phyloP scores from a whole-genome alignment of 2,329 filamentous ascomycete species.

The Blastomyces emzantsi region DNA sequence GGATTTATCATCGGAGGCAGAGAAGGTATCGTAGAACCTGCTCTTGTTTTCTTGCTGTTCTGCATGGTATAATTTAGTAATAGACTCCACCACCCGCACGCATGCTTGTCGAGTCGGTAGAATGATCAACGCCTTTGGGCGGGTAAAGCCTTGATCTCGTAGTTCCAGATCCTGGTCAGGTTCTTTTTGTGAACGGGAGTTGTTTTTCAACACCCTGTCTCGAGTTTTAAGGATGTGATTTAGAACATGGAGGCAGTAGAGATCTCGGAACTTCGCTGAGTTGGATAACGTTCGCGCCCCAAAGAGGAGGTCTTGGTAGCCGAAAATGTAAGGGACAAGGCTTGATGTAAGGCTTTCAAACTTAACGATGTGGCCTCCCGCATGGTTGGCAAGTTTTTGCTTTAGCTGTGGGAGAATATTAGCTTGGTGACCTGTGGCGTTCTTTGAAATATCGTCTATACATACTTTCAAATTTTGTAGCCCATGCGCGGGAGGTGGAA shows the following conservation, averaged over 20 bases:
- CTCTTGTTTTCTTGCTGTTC: constrained; percentile 95
- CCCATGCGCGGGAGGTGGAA: constrained; percentile 26
- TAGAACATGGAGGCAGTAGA: constrained; percentile 72
- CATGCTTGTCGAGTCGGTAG: constrained; percentile 83
- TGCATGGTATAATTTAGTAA: constrained; percentile 65
- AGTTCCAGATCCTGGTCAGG: constrained; percentile 61
- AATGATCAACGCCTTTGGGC: constrained; percentile 86
- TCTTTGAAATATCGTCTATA: too few relatives aligned
- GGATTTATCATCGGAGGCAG: constrained; percentile 58
- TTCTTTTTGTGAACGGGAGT: constrained; percentile 62
- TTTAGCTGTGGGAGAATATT: constrained; percentile 52
- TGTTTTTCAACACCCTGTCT: constrained; percentile 88
- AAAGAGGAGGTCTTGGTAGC: constrained; percentile 72
- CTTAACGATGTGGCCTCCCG: constrained; percentile 45
- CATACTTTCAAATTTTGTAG: constrained; percentile 31
- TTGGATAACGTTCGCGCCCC: constrained; percentile 63
- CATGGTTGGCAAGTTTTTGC: constrained; percentile 53
- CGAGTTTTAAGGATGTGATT: constrained; percentile 94
- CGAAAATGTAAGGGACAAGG: constrained; percentile 64
- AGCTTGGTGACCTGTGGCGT: not conserved
- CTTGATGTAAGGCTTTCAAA: constrained; percentile 56
- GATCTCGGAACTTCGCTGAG: constrained; percentile 56
- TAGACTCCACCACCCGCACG: constrained; percentile 65
- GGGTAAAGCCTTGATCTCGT: constrained; percentile 88
- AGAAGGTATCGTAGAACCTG: constrained; percentile 77